phyloP scores from a whole-genome alignment of 2,329 filamentous ascomycete species.

The Colletotrichum sublineola region DNA sequence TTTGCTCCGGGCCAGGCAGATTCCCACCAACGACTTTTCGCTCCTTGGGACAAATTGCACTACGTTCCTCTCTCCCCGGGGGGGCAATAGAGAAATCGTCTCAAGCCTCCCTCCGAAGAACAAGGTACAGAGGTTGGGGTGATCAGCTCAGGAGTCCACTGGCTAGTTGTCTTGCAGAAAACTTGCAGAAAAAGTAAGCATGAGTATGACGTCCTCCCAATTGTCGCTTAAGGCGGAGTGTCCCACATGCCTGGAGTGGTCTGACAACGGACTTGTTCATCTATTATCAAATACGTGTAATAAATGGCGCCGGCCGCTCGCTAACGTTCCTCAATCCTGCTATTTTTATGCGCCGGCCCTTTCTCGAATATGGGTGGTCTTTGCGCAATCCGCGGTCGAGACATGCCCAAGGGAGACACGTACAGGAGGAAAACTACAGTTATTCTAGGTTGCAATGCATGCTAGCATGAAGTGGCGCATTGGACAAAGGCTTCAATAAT shows the following conservation, averaged over 20 bases:
- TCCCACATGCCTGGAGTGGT: constrained; percentile 28
- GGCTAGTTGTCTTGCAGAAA: not conserved
- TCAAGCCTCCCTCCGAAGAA: not conserved
- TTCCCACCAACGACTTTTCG: constrained; percentile 10
- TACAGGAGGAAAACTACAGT: not conserved
- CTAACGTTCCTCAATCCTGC: constrained; percentile 22
- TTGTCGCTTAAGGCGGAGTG: constrained; percentile 21
- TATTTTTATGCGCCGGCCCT: constrained; percentile 28
- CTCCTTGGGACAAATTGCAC: not conserved
- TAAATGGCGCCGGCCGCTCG: constrained; percentile 19
- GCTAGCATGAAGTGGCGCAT: constrained; percentile 13
- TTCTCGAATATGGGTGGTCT: not conserved
- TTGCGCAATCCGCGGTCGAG: not conserved
- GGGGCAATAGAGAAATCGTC: not conserved
- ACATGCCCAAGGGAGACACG: constrained; percentile 8
- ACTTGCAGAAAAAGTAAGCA: not conserved
- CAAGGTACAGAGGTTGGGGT: constrained; percentile 6
- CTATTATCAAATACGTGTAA: constrained; percentile 27
- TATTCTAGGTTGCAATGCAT: constrained; percentile 11
- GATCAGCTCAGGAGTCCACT: not conserved
- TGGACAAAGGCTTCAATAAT: constrained; percentile 11
- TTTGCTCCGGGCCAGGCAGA: constrained; percentile 4
- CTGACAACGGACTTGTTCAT: constrained; percentile 33
- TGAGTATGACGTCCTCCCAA: constrained; percentile 29
- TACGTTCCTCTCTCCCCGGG: not conserved